phyloP scores from a whole-genome alignment of 352 stramenopile genomes.

The Blastocystis sp. region DNA sequence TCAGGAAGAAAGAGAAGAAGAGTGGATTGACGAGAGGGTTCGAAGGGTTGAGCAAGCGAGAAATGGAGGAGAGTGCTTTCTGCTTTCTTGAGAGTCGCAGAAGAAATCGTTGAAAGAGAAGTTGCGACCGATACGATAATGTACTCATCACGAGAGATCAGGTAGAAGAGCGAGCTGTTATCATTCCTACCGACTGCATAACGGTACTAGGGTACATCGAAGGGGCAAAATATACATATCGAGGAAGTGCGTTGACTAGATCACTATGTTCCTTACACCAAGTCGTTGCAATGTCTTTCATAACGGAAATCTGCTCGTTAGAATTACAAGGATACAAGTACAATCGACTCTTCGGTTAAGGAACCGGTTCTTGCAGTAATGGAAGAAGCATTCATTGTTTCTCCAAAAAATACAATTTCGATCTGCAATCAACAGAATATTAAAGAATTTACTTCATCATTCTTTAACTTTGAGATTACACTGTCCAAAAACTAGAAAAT shows the following conservation, averaged over 20 bases:
- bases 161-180: not conserved
- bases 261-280: not conserved
- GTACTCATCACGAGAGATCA: slow-evolving; percentile 37
- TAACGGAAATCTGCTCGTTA: not conserved
- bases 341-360: not conserved
- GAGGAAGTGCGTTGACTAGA: not conserved
- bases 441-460: not conserved
- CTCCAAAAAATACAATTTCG: slow-evolving; percentile 1
- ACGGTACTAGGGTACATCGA: not conserved
- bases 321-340: not conserved
- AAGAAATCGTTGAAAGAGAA: not conserved
- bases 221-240: not conserved
- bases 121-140: not conserved
- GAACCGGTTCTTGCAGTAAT: not conserved
- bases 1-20: slow-evolving; percentile 12
- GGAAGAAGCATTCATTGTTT: not conserved
- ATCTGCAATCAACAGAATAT: not conserved
- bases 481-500: not conserved
- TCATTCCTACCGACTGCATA: not conserved
- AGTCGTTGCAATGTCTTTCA: not conserved
- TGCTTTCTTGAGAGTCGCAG: not conserved
- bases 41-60: not conserved
- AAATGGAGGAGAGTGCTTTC: not conserved
- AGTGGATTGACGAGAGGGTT: not conserved
- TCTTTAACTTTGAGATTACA: not conserved